Evolutionary conservation across 768 basidiomycete species (phyloP).

Genomic region (Lactarius hatsudake): DNA sequence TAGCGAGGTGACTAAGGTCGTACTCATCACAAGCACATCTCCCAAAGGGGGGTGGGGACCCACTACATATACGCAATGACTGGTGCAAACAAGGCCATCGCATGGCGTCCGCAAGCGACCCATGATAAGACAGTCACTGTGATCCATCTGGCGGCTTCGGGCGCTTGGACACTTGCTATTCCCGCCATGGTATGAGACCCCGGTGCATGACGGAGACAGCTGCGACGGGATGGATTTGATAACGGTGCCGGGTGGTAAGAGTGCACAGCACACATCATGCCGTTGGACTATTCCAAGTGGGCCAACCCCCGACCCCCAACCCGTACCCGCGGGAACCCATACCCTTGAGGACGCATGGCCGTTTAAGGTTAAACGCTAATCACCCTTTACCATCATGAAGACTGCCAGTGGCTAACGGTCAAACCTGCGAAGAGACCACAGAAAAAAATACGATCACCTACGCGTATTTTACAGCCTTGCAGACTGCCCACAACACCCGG

Average conservation of each 20-base stretch:
- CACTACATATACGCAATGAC: too few species aligned
- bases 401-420: neutral
- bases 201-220: too few species aligned
- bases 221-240: too few species aligned
- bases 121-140: conserved; percentile 23
- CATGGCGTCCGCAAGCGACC: conserved; percentile 4
- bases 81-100: conserved; percentile 21
- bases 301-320: too few species aligned
- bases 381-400: neutral
- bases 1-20: conserved; percentile 12
- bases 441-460: neutral
- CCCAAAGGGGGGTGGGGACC: too few species aligned
- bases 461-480: neutral
- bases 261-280: too few species aligned
- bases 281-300: too few species aligned
- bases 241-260: too few species aligned
- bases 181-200: too few species aligned
- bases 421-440: too few species aligned
- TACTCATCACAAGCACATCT: conserved; percentile 16
- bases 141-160: neutral
- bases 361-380: neutral
- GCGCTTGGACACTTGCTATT: neutral
- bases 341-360: too few species aligned
- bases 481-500: neutral
- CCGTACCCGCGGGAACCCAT: too few species aligned